phyloP scores from a whole-genome alignment of 2,329 filamentous ascomycete species.

The Arthrobotrys conoides region DNA sequence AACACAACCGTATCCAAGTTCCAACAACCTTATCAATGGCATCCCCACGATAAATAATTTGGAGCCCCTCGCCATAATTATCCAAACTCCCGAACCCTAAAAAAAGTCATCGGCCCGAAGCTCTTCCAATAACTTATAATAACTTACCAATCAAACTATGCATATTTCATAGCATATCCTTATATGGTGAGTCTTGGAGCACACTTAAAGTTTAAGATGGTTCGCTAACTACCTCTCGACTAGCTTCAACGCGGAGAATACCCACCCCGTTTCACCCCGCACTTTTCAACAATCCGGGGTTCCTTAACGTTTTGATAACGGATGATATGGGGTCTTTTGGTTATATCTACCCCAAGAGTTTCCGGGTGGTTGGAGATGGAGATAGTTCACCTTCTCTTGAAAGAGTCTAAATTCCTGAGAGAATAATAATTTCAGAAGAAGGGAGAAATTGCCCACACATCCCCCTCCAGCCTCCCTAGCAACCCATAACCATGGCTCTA shows the following conservation, averaged over 20 bases:
- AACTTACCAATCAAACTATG: background rate
- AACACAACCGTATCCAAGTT: too few species aligned
- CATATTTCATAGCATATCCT: background rate
- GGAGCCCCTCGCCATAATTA: too few species aligned
- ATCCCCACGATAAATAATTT: too few species aligned
- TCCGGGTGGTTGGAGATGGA: too few species aligned
- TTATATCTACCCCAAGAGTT: constrained; percentile 32
- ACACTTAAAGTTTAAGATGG: too few species aligned
- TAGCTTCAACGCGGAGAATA: constrained; percentile 35
- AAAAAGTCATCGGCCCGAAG: background rate
- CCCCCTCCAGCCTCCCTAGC: too few species aligned
- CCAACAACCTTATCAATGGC: too few species aligned
- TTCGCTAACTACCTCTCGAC: background rate
- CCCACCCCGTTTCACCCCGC: constrained; percentile 34
- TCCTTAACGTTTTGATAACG: background rate
- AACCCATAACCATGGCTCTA: constrained; percentile 36
- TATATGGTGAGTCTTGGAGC: too few species aligned
- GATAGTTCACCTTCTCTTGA: background rate
- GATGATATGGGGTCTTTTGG: background rate
- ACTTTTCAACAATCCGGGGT: constrained; percentile 11
- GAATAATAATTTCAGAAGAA: too few species aligned
- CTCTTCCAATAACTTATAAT: background rate
- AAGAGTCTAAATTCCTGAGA: too few species aligned
- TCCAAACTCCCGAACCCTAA: background rate
- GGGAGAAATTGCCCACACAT: background rate